These are phyloP conservation scores for Neopestalotiopsis clavispora DNA, from an alignment of 2,329 filamentous ascomycete species.

Conservation along the genomic window DNA sequence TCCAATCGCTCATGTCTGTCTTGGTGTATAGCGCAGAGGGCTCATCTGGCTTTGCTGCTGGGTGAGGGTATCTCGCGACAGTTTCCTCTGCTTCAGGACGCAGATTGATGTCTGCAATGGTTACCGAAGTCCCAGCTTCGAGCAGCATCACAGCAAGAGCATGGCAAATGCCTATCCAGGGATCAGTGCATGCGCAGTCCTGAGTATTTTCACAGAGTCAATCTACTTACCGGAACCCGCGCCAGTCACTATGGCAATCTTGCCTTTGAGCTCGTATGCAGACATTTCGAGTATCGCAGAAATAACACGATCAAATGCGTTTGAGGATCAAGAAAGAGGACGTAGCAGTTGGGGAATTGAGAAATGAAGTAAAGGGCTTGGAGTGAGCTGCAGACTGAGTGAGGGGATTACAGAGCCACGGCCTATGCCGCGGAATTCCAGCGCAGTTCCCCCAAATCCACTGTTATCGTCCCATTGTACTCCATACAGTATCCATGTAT, in stretches of 20 bases:
- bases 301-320: too few species aligned
- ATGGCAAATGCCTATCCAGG: conserved; percentile 24
- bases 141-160: conserved; percentile 27
- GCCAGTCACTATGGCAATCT: background rate
- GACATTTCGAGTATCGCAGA: background rate
- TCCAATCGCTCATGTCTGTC: conserved; percentile 27
- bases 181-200: background rate
- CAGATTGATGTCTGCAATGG: conserved; percentile 31
- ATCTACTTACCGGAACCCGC: background rate
- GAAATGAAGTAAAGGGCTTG: too few species aligned
- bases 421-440: too few species aligned
- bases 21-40: conserved; percentile 18
- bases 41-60: conserved; percentile 1
- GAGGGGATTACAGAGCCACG: too few species aligned
- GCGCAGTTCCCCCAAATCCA: too few species aligned
- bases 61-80: conserved; percentile 20
- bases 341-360: too few species aligned
- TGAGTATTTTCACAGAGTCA: background rate
- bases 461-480: too few species aligned
- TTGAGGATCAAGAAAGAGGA: too few species aligned
- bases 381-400: too few species aligned
- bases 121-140: conserved; percentile 30
- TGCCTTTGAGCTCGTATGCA: background rate
- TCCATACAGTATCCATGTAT: too few species aligned
- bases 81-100: conserved; percentile 28